Conservation (phyloP, 805 yeast species). For the Yamadazyma olivae region DNA sequence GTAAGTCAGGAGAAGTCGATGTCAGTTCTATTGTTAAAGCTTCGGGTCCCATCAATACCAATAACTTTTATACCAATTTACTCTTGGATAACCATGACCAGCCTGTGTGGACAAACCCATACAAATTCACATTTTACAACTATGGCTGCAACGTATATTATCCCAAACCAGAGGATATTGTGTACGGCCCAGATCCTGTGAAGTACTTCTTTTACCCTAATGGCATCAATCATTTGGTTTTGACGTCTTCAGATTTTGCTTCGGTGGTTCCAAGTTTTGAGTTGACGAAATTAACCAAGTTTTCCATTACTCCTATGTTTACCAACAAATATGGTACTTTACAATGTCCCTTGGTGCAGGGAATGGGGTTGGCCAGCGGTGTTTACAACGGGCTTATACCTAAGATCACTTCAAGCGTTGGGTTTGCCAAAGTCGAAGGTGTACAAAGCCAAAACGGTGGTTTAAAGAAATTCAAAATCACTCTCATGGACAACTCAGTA, state of each 20-base stretch:
- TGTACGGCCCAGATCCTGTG: slow-evolving; percentile 13
- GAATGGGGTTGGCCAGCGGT: slow-evolving; percentile 76
- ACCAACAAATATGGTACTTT: slow-evolving; percentile 30
- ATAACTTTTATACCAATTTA: slow-evolving; percentile 70
- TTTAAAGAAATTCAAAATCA: slow-evolving; percentile 14
- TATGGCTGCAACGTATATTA: slow-evolving; percentile 11
- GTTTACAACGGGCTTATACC: slow-evolving; percentile 51
- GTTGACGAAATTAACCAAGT: slow-evolving; percentile 11
- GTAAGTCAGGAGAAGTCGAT: slow-evolving; percentile 13
- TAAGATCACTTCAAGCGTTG: slow-evolving; percentile 21
- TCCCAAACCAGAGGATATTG: slow-evolving; percentile 12
- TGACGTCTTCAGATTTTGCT: slow-evolving; percentile 11
- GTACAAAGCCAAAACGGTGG: slow-evolving; percentile 12
- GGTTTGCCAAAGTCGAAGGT: slow-evolving; percentile 13
- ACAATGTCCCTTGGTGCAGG: slow-evolving; percentile 42
- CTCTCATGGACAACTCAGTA: slow-evolving; percentile 13
- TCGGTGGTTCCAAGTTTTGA: slow-evolving; percentile 6
- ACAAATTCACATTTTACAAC: slow-evolving; percentile 19
- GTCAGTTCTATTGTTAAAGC: slow-evolving; percentile 11
- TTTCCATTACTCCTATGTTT: slow-evolving; percentile 13
- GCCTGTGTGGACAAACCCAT: slow-evolving; percentile 63
- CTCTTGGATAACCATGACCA: slow-evolving; percentile 51
- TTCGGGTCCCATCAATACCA: slow-evolving; percentile 46
- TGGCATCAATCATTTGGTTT: slow-evolving; percentile 14
- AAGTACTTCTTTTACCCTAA: slow-evolving; percentile 16